Evolutionary conservation across 257 asterid species (phyloP).

Genomic region (Ajuga chamaepitys): DNA sequence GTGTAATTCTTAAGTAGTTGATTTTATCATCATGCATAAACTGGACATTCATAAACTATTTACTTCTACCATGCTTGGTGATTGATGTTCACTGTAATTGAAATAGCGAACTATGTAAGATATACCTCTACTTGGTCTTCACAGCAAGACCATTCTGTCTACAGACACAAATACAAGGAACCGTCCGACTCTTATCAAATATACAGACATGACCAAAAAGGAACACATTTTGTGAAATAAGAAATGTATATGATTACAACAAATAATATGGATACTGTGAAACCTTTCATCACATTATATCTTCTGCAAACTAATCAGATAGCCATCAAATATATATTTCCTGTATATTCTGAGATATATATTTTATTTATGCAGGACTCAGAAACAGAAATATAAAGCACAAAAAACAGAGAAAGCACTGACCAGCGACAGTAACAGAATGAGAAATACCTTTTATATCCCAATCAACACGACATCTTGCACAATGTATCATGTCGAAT

Average conservation of each 20-base stretch:
- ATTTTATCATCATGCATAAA: neutral
- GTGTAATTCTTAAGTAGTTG: neutral
- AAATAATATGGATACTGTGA: neutral
- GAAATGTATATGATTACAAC: neutral
- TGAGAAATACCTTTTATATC: slow-evolving; percentile 68
- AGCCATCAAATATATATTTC: neutral
- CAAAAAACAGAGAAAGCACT: neutral
- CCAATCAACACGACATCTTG: slow-evolving; percentile 88
- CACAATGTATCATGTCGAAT: slow-evolving; percentile 97
- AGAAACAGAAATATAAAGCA: neutral
- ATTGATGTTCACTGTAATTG: neutral
- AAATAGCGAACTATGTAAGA: neutral
- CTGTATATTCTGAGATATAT: neutral
- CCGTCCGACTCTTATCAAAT: too few species aligned
- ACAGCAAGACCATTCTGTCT: neutral
- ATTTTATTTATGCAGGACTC: neutral
- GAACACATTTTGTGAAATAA: too few species aligned
- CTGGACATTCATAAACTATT: neutral
- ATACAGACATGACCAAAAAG: too few species aligned
- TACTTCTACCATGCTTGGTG: neutral
- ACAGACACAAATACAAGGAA: neutral
- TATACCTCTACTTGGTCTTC: neutral
- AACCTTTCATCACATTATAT: neutral
- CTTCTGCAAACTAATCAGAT: neutral
- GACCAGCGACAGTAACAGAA: neutral